Percentiles rank a stretch among this genome's conserved stretches.
These are phyloP conservation scores for Flagelloscypha sp. DNA, from an alignment of 768 basidiomycete species.

Conservation along the genomic window DNA sequence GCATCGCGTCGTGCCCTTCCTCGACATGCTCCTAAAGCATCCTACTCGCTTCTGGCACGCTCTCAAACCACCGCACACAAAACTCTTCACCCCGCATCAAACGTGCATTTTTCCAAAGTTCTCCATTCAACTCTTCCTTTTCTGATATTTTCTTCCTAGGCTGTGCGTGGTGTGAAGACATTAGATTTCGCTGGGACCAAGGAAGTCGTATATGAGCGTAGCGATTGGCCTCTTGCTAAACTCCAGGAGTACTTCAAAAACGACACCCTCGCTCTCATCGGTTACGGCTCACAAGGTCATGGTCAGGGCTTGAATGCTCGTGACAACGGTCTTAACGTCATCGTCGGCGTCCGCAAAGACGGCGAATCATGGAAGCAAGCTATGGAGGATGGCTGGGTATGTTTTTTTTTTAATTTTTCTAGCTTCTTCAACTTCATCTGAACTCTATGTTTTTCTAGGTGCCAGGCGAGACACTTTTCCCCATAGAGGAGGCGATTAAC, in stretches of 20 bases:
- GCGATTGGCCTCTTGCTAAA: constrained; percentile 96
- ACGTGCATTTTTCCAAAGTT: constrained; percentile 28
- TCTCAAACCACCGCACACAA: constrained; percentile 25
- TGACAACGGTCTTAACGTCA: constrained; percentile 97
- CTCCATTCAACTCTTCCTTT: constrained; percentile 25
- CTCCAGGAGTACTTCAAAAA: constrained; percentile 99
- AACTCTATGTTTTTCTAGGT: constrained; percentile 37
- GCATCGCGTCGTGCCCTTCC: constrained; percentile 63
- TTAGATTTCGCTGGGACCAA: constrained; percentile 94
- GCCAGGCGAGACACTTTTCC: constrained; percentile 94
- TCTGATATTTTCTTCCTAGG: constrained; percentile 23
- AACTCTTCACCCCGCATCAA: constrained; percentile 20
- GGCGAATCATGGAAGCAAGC: constrained; percentile 98
- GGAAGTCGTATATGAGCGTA: constrained; percentile 90
- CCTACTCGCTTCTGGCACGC: constrained; percentile 61
- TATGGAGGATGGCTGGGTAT: constrained; percentile 89
- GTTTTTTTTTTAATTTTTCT: constrained; percentile 14
- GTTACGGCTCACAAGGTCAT: constrained; percentile 98
- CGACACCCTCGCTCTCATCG: constrained; percentile 97
- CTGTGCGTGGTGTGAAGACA: constrained; percentile 80
- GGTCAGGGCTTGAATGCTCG: constrained; percentile 98
- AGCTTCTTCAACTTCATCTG: constrained; percentile 3
- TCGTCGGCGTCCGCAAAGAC: constrained; percentile 94
- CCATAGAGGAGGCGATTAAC: constrained; percentile 95
- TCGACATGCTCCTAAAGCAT: constrained; percentile 35